A percentile compares a stretch with the other conserved stretches of the same genome.
Conservation (phyloP, 148 eudicot genomes). For the Rhododendron molle region DNA sequence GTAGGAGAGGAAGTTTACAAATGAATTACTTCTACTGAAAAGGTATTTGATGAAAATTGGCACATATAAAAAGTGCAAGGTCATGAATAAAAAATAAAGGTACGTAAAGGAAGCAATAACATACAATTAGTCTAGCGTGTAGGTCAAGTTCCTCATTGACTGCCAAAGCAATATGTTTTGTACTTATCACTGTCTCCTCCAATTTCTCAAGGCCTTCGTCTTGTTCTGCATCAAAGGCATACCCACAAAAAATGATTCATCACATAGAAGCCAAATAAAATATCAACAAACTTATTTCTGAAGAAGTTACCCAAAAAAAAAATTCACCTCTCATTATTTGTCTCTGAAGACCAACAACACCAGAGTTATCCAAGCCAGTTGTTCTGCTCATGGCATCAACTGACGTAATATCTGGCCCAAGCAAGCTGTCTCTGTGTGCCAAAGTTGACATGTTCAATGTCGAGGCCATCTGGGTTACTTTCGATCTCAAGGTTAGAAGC, state of each 20-base stretch:
- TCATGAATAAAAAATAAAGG: not conserved
- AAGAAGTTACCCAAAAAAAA: not conserved
- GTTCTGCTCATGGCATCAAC: constrained; percentile 73
- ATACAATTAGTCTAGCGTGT: constrained; percentile 77
- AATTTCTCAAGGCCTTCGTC: constrained; percentile 89
- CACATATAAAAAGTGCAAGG: not conserved
- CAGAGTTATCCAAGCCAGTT: constrained; percentile 70
- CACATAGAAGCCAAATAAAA: not conserved
- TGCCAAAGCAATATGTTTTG: constrained; percentile 91
- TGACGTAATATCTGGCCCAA: constrained; percentile 73
- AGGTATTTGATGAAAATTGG: not conserved
- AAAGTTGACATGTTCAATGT: constrained; percentile 84
- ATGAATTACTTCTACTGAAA: not conserved
- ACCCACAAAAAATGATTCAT: constrained; percentile 5
- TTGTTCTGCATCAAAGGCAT: constrained; percentile 62
- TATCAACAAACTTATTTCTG: not conserved
- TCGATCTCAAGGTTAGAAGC: constrained; percentile 70
- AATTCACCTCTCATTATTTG: constrained; percentile 87
- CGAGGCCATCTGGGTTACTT: constrained; percentile 81
- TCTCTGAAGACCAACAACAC: constrained; percentile 79
- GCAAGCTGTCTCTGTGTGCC: constrained; percentile 83
- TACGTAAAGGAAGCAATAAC: constrained; percentile 11
- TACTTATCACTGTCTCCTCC: constrained; percentile 84
- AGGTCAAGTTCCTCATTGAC: constrained; percentile 90
- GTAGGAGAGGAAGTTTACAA: not conserved